Evolutionary conservation across 1,284 basidiomycete species (phyloP).

Genomic region (Rhodofomes roseus): DNA sequence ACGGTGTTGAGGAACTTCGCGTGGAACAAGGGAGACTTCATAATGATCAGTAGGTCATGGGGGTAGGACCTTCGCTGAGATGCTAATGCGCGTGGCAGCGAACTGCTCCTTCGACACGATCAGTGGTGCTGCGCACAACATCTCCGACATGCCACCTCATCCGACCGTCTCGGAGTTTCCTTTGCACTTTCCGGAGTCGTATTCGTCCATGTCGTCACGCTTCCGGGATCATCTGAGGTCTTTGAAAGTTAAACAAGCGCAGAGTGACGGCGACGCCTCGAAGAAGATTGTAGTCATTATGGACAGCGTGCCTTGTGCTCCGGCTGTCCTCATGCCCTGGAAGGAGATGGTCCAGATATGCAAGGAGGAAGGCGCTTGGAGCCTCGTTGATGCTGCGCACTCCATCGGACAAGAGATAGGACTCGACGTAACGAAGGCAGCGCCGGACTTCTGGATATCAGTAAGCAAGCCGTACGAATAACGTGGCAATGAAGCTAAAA

Average conservation of each 20-base stretch:
- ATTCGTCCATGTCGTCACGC: not conserved
- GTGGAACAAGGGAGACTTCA: conserved; percentile 44
- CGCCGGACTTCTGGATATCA: conserved; percentile 78
- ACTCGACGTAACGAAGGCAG: conserved; percentile 50
- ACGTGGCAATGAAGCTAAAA: not conserved
- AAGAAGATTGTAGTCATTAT: conserved; percentile 61
- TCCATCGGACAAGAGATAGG: conserved; percentile 50
- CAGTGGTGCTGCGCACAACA: conserved; percentile 38
- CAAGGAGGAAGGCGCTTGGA: conserved; percentile 58
- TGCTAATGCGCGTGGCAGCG: conserved; percentile 28
- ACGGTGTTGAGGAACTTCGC: conserved; percentile 63
- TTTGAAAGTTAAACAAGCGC: not conserved
- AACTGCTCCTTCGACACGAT: not conserved
- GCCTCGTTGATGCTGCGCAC: conserved; percentile 74
- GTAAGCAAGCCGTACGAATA: not conserved
- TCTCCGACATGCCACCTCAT: not conserved
- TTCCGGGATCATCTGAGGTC: not conserved
- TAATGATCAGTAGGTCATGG: conserved; percentile 36
- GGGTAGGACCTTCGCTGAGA: not conserved
- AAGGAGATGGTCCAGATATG: conserved; percentile 65
- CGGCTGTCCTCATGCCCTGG: conserved; percentile 76
- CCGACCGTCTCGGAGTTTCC: not conserved
- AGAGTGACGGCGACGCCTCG: not conserved
- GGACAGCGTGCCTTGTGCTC: conserved; percentile 66
- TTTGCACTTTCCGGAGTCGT: not conserved